Evolutionary conservation across 1,139 yeast genomes (phyloP).

Genomic region (Spencermartinsiella ligniputridi): DNA sequence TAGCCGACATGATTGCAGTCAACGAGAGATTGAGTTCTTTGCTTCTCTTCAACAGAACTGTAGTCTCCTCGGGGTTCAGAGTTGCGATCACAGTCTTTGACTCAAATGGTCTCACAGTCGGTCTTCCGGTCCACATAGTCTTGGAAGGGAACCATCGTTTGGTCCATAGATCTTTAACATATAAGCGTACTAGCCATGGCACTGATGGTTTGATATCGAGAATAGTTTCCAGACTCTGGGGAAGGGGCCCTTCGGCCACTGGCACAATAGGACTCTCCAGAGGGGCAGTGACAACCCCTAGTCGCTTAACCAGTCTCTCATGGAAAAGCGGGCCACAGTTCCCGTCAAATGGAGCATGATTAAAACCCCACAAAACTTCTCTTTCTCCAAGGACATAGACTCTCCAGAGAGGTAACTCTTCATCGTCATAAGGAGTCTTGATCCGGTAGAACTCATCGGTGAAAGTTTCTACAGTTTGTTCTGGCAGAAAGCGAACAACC

Average conservation of each 20-base stretch:
- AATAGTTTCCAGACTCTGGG: constrained; percentile 13
- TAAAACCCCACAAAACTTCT: constrained; percentile 21
- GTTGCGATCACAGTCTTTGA: constrained; percentile 15
- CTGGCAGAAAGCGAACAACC: constrained; percentile 12
- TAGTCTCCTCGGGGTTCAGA: constrained; percentile 9
- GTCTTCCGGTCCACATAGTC: constrained; percentile 11
- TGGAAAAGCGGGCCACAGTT: constrained; percentile 23
- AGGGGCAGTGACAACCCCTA: constrained; percentile 4
- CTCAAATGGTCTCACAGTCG: constrained; percentile 11
- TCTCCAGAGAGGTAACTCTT: constrained; percentile 20
- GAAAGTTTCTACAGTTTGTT: constrained; percentile 8
- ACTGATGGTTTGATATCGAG: constrained; percentile 17
- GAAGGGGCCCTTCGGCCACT: constrained; percentile 5
- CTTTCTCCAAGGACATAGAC: constrained; percentile 14
- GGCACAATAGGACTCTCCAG: constrained; percentile 4
- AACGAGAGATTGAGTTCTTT: constrained; percentile 7
- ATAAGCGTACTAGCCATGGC: constrained; percentile 4
- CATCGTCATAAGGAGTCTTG: constrained; percentile 12
- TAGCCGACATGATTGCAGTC: constrained; percentile 11
- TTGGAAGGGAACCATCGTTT: constrained; percentile 4
- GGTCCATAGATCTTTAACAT: constrained; percentile 1
- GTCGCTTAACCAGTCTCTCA: constrained; percentile 12
- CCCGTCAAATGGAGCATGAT: constrained; percentile 24
- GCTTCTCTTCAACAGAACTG: constrained; percentile 6
- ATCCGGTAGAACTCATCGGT: constrained; percentile 10